Conservation (phyloP, 257 asterid genomes). For the Nicotiana knightiana region DNA sequence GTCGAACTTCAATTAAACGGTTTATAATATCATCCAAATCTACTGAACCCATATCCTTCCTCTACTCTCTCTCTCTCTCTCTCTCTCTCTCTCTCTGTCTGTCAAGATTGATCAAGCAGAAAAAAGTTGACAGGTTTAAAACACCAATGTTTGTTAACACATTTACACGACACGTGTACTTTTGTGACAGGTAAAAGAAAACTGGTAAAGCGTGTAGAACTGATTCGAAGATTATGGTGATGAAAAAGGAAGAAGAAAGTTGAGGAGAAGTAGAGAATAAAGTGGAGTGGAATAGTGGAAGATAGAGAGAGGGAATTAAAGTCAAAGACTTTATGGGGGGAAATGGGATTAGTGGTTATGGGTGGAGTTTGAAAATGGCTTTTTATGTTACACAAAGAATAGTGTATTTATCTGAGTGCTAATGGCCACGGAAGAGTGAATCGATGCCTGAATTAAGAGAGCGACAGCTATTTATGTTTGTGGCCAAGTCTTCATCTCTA, state of each 20-base stretch:
- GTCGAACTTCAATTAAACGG: conserved; percentile 73
- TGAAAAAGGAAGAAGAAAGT: not conserved
- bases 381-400: too few relatives aligned
- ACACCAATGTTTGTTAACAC: too few relatives aligned
- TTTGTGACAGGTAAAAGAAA: too few relatives aligned
- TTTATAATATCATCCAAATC: conserved; percentile 57
- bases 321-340: not conserved
- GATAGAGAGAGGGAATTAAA: not conserved
- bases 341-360: not conserved
- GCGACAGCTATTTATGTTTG: too few relatives aligned
- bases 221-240: conserved; percentile 2
- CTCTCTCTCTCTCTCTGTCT: too few relatives aligned
- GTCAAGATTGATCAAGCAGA: not conserved
- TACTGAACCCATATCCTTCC: conserved; percentile 42
- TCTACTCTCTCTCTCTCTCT: not conserved
- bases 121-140: too few relatives aligned
- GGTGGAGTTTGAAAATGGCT: not conserved
- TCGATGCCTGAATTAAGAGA: too few relatives aligned
- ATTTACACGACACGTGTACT: too few relatives aligned
- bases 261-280: conserved; percentile 13
- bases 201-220: not conserved
- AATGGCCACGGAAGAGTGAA: too few relatives aligned
- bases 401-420: too few relatives aligned
- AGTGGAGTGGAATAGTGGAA: conserved; percentile 1
- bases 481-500: too few relatives aligned